Conservation (phyloP, 768 basidiomycete genomes). For the Boletales sp. region DNA sequence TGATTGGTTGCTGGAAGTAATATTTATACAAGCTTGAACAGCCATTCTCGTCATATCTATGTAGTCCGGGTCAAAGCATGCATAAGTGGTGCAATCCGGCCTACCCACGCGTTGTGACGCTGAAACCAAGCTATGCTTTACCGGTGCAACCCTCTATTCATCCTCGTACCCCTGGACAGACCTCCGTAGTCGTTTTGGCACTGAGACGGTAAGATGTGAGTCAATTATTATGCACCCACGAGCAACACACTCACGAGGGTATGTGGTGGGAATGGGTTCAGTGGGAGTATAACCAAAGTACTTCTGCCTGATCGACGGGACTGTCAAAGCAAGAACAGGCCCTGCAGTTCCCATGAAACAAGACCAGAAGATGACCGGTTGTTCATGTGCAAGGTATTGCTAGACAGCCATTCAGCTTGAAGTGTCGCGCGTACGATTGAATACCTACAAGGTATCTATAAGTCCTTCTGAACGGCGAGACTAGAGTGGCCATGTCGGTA, state of each 20-base stretch:
- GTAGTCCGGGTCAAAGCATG: background rate
- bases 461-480: conserved; percentile 26
- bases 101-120: background rate
- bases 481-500: conserved; percentile 25
- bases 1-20: conserved; percentile 1
- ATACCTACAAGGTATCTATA: conserved; percentile 28
- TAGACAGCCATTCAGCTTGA: conserved; percentile 24
- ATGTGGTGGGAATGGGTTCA: conserved; percentile 70
- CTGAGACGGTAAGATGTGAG: conserved; percentile 32
- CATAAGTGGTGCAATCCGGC: conserved; percentile 1
- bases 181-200: conserved; percentile 68
- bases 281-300: conserved; percentile 68
- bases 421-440: background rate
- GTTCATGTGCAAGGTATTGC: conserved; percentile 91
- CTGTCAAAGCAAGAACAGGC: conserved; percentile 64
- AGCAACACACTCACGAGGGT: conserved; percentile 57
- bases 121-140: background rate
- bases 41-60: conserved; percentile 4
- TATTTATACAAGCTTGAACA: conserved; percentile 3
- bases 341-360: conserved; percentile 71
- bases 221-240: background rate
- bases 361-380: conserved; percentile 88
- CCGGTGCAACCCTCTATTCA: conserved; percentile 24
- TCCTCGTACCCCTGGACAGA: conserved; percentile 77
- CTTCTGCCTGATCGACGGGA: conserved; percentile 75